These are phyloP conservation scores for Dysphania ambrosioides DNA, from an alignment of 148 eudicot genomes.

Conservation along the genomic window DNA sequence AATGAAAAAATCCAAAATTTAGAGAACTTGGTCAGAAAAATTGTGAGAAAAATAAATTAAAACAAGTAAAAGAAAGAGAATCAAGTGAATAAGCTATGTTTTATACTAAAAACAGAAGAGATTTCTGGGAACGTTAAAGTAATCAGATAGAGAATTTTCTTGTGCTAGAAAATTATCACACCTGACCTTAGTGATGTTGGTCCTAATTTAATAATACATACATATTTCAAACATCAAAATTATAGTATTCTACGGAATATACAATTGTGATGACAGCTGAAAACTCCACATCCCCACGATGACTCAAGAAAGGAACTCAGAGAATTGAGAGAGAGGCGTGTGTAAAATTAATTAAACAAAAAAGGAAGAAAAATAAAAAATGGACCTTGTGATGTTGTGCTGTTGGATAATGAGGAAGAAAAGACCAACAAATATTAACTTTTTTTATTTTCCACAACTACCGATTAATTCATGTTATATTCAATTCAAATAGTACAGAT, in stretches of 20 bases:
- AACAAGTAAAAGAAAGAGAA: background rate
- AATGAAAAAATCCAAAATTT: constrained; percentile 2
- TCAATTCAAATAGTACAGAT: background rate
- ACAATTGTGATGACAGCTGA: constrained; percentile 26
- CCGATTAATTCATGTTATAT: constrained; percentile 4
- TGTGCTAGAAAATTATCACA: constrained; percentile 17
- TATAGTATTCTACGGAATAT: background rate
- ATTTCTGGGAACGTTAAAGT: constrained; percentile 1
- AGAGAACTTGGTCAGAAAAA: constrained; percentile 1
- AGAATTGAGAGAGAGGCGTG: constrained; percentile 11
- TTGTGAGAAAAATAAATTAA: background rate
- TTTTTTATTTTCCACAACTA: constrained; percentile 4
- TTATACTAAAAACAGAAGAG: background rate
- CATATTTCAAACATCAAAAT: too few species aligned
- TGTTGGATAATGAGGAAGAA: constrained; percentile 12
- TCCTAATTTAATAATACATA: constrained; percentile 5
- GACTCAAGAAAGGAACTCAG: background rate
- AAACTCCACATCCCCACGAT: constrained; percentile 22
- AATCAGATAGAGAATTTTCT: background rate
- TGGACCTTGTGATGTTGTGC: background rate
- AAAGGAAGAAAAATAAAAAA: background rate
- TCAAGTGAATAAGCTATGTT: background rate
- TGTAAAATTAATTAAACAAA: background rate
- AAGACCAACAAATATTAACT: background rate
- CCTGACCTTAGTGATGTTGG: constrained; percentile 12